Percentiles rank a stretch among this genome's conserved stretches.
These are phyloP conservation scores for Selaginella tamariscina DNA, from an alignment of 75 land plant genomes.

Conservation along the genomic window DNA sequence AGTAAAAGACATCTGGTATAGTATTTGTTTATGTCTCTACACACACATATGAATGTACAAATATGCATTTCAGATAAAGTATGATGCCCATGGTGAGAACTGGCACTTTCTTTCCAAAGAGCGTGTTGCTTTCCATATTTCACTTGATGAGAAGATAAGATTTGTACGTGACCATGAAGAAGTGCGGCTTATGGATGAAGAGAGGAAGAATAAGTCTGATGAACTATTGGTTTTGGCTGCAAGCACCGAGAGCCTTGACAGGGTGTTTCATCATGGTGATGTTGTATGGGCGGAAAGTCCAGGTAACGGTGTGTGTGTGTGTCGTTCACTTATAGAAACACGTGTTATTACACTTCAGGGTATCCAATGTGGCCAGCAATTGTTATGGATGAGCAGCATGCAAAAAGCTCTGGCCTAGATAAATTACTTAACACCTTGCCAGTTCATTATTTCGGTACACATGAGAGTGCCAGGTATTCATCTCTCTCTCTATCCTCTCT, in stretches of 20 bases:
- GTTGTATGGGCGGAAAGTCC: slow-evolving; percentile 83
- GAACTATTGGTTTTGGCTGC: slow-evolving; percentile 56
- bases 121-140: slow-evolving; percentile 44
- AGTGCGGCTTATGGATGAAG: slow-evolving; percentile 11
- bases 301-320: no score
- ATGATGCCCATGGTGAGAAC: slow-evolving; percentile 59
- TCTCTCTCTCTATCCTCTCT: background rate
- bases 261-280: slow-evolving; percentile 53
- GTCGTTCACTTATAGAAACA: background rate
- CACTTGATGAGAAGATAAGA: slow-evolving; percentile 35
- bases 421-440: slow-evolving; percentile 32
- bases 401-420: slow-evolving; percentile 40
- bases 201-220: slow-evolving; percentile 32
- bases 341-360: slow-evolving; percentile 31
- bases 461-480: slow-evolving; percentile 79
- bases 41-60: background rate
- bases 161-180: slow-evolving; percentile 29
- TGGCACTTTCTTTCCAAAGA: slow-evolving; percentile 42
- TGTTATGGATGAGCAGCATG: slow-evolving; percentile 60
- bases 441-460: slow-evolving; percentile 88
- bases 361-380: slow-evolving; percentile 98
- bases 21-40: background rate
- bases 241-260: slow-evolving; percentile 44
- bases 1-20: slow-evolving; percentile 41
- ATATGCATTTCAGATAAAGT: slow-evolving; percentile 38